Base-by-base conservation (phyloP, 352 stramenopile genomes). In the Pseudoperonospora humuli region DNA sequence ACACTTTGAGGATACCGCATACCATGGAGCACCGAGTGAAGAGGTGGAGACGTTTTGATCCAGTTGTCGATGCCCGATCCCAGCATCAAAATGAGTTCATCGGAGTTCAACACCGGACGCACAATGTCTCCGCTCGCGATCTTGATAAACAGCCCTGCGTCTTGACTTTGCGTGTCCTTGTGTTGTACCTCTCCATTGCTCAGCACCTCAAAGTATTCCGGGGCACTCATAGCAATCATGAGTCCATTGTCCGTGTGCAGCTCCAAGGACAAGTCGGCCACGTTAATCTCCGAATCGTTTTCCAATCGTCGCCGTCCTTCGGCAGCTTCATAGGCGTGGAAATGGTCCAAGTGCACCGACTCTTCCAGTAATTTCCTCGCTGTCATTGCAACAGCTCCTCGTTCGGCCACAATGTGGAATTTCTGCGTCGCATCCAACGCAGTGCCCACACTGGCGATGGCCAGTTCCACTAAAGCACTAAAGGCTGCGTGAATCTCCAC, bases 1-100 rank as follows among this genome's bases (percentile, higher is more conserved):
- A 84, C 45, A 0, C 46, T 50, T 20, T 66, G 67, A 11, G 75
- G 75, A 42, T 80, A 84, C 3, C 66, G 62, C 79, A 91, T 91
- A 31, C 70, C 79, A 55, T 92, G 79, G 37, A 75, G 52, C 40
- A 92, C 79, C 0, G 76, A 60, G 10, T 63, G 72, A 25, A 87
- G 57, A 9, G 59, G 54, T 2, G 69, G 75, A 6, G 39, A 67
- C 17, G 77, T 84, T 45, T 65, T 39, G 43, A 90, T 71, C 76
- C 76, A 92, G 33, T 85, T 56, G 39, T 77, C 64, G 39, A 84
- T 81, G 2, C 74, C 79, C 28, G 75, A 76, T 31, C 79, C 79
- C 1, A 86, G 47, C 79, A 92, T 92, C 38, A 92, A 62, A 54
- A 92, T 64, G 25, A 92, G 64, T 38, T 92, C 79, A 50, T 87